A percentile compares a stretch with the other conserved stretches of the same genome.
Evolutionary conservation across 2,329 filamentous ascomycete genomes (phyloP).

Genomic region (Colletotrichum australisinense): DNA sequence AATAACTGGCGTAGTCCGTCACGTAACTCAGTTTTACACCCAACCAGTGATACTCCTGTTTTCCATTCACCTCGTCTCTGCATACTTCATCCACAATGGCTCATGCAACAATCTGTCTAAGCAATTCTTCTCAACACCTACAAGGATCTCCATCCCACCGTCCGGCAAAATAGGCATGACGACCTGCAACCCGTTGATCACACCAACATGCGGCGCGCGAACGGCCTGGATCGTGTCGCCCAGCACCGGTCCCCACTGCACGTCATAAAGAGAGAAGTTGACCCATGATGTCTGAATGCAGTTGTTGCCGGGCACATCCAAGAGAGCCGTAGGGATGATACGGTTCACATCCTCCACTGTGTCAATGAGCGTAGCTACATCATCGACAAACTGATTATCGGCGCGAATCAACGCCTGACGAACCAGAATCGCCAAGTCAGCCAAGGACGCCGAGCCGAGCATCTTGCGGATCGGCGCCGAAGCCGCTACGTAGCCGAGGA

Average conservation of each 20-base stretch:
- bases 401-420: conserved; percentile 46
- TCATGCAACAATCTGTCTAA: conserved; percentile 44
- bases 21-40: background rate
- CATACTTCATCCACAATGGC: conserved; percentile 38
- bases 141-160: conserved; percentile 47
- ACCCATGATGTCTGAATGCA: conserved; percentile 49
- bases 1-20: background rate
- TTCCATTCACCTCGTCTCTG: background rate
- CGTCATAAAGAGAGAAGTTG: conserved; percentile 45
- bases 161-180: conserved; percentile 46
- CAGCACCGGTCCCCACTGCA: conserved; percentile 47
- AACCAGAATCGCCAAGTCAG: conserved; percentile 47
- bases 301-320: conserved; percentile 48
- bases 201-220: conserved; percentile 44
- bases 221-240: conserved; percentile 43
- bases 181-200: conserved; percentile 47
- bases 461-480: conserved; percentile 44
- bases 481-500: conserved; percentile 49
- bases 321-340: conserved; percentile 46
- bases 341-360: conserved; percentile 45
- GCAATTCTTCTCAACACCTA: conserved; percentile 45
- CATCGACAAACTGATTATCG: conserved; percentile 45
- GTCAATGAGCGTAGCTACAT: conserved; percentile 46
- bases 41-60: too few relatives aligned
- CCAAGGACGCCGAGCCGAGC: conserved; percentile 42